Evolutionary conservation across 495 filamentous ascomycete genomes (phyloP).

Genomic region (Talaromyces stipitatus): DNA sequence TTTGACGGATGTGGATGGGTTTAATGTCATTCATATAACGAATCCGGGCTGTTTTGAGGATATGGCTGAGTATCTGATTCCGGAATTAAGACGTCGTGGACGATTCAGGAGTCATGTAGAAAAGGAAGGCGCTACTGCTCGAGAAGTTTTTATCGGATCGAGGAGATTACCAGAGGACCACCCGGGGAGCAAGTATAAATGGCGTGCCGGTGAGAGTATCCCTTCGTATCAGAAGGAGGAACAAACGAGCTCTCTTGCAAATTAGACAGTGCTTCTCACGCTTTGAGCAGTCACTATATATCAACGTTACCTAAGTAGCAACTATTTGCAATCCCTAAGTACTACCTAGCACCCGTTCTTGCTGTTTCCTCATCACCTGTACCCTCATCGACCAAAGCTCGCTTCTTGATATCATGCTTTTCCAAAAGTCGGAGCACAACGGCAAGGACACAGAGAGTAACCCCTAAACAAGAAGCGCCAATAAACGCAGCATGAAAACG

Average conservation of each 20-base stretch:
- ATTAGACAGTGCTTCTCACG: not conserved
- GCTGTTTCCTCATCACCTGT: not conserved
- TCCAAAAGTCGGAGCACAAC: not conserved
- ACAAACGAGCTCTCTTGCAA: not conserved
- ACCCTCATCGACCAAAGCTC: not conserved
- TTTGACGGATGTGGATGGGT: conserved; percentile 41
- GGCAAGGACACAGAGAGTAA: not conserved
- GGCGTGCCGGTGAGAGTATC: conserved; percentile 18
- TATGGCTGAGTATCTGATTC: conserved; percentile 44
- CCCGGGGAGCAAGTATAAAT: conserved; percentile 23
- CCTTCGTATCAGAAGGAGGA: conserved; percentile 11
- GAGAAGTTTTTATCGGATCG: conserved; percentile 41
- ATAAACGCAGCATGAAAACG: conserved; percentile 2
- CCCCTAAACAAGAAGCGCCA: not conserved
- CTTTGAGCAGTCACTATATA: too few relatives aligned
- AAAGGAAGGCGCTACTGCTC: conserved; percentile 39
- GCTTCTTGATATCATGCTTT: not conserved
- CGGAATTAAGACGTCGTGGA: conserved; percentile 42
- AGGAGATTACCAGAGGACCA: conserved; percentile 20
- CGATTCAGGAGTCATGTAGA: conserved; percentile 44
- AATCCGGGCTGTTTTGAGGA: conserved; percentile 51
- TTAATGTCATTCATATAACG: conserved; percentile 46
- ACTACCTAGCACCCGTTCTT: not conserved
- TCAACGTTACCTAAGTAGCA: too few relatives aligned
- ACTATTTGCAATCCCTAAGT: too few relatives aligned